A percentile compares a stretch with the other conserved stretches of the same genome.
Evolutionary conservation across 768 basidiomycete species (phyloP).

Genomic region (Saitozyma podzolica): DNA sequence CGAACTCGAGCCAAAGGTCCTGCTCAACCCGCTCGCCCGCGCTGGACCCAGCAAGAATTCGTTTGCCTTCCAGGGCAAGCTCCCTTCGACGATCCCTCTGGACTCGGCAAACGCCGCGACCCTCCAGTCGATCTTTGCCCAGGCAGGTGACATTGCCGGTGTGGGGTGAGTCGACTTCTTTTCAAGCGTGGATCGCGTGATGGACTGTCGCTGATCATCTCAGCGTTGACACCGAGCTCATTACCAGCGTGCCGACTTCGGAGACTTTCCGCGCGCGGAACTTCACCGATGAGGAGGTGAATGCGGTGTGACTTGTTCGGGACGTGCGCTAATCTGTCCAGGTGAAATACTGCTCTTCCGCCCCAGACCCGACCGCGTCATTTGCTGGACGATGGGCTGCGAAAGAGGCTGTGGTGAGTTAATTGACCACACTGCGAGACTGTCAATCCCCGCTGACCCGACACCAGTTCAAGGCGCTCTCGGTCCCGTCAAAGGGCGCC

Average conservation of each 20-base stretch:
- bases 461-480: constrained; percentile 78
- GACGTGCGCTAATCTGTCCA: constrained; percentile 8
- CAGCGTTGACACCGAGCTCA: constrained; percentile 67
- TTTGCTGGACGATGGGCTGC: constrained; percentile 97
- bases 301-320: constrained; percentile 1
- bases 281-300: constrained; percentile 78
- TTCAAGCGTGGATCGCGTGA: background rate
- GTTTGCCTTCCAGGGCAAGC: constrained; percentile 72
- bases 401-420: constrained; percentile 72
- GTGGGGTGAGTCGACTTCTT: constrained; percentile 59
- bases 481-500: constrained; percentile 85
- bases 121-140: constrained; percentile 61
- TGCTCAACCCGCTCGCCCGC: constrained; percentile 91
- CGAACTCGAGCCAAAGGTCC: constrained; percentile 80
- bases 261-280: constrained; percentile 84
- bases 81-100: constrained; percentile 58
- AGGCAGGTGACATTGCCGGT: constrained; percentile 62
- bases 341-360: constrained; percentile 77
- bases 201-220: background rate
- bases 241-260: constrained; percentile 88
- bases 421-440: background rate
- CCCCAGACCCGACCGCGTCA: constrained; percentile 82
- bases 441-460: background rate
- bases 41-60: constrained; percentile 79
- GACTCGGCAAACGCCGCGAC: constrained; percentile 71